These are phyloP conservation scores for Eucalyptus camaldulensis DNA, from an alignment of 345 rosid genomes.

Conservation along the genomic window DNA sequence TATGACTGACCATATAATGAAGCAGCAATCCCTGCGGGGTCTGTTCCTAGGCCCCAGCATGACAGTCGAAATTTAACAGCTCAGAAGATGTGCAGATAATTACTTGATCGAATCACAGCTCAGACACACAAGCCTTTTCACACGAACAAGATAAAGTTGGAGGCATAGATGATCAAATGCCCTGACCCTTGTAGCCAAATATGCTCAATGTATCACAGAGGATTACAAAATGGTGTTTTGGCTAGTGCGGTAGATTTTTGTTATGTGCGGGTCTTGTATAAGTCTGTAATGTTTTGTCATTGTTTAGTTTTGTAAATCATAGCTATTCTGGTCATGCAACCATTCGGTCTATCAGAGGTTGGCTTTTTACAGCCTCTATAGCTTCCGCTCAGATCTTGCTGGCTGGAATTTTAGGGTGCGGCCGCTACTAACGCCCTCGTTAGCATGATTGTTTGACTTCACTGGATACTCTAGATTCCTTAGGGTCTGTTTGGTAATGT, in stretches of 20 bases:
- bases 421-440: not conserved
- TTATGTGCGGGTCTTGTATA: not conserved
- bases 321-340: not conserved
- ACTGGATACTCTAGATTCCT: not conserved
- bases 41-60: not conserved
- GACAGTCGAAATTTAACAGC: not conserved
- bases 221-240: not conserved
- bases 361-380: not conserved
- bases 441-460: not conserved
- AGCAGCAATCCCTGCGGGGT: not conserved
- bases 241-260: not conserved
- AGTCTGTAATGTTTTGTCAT: not conserved
- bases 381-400: not conserved
- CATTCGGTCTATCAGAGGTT: not conserved
- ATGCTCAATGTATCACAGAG: not conserved
- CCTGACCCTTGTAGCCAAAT: not conserved
- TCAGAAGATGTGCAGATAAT: not conserved
- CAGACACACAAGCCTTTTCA: not conserved
- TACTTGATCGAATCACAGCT: not conserved
- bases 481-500: accelerated
- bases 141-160: not conserved
- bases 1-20: not conserved
- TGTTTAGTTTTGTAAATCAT: not conserved
- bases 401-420: not conserved
- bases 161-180: not conserved